phyloP scores from a whole-genome alignment of 2,329 filamentous ascomycete genomes.

The Penicillium sp. region DNA sequence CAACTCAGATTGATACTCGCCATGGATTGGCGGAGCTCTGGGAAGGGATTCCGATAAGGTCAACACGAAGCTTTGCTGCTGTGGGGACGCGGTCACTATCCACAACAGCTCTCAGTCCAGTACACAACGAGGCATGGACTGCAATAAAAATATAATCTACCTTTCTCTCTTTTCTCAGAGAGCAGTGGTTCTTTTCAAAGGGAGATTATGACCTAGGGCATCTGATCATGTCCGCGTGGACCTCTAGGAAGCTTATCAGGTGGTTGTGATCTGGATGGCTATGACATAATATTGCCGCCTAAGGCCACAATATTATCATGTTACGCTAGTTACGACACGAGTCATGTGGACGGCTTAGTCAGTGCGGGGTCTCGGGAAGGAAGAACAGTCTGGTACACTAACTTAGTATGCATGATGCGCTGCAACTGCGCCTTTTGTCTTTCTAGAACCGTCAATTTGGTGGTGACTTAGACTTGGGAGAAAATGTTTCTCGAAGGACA shows the following conservation, averaged over 20 bases:
- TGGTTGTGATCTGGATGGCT: not conserved
- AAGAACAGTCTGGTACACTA: not conserved
- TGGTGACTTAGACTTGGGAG: not conserved
- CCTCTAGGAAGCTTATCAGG: not conserved
- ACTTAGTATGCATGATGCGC: not conserved
- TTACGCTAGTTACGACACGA: not conserved
- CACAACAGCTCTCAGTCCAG: slow-evolving; percentile 2
- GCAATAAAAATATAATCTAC: not conserved
- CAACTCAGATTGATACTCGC: slow-evolving; percentile 10
- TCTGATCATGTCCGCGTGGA: slow-evolving; percentile 17
- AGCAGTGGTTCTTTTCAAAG: not conserved
- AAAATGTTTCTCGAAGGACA: not conserved
- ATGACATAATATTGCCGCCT: slow-evolving; percentile 16
- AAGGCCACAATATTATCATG: not conserved
- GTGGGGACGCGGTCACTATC: slow-evolving; percentile 6
- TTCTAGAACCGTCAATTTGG: not conserved
- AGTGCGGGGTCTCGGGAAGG: slow-evolving; percentile 1
- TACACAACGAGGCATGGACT: not conserved
- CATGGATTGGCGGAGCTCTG: slow-evolving; percentile 1
- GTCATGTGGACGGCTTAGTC: not conserved
- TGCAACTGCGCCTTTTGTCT: not conserved
- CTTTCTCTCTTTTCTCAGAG: not conserved
- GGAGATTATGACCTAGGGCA: slow-evolving; percentile 4
- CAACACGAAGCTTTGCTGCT: slow-evolving; percentile 6
- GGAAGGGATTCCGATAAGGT: not conserved